Evolutionary conservation across 139 green algal species (phyloP).

Genomic region (Volvox reticuliferus): DNA sequence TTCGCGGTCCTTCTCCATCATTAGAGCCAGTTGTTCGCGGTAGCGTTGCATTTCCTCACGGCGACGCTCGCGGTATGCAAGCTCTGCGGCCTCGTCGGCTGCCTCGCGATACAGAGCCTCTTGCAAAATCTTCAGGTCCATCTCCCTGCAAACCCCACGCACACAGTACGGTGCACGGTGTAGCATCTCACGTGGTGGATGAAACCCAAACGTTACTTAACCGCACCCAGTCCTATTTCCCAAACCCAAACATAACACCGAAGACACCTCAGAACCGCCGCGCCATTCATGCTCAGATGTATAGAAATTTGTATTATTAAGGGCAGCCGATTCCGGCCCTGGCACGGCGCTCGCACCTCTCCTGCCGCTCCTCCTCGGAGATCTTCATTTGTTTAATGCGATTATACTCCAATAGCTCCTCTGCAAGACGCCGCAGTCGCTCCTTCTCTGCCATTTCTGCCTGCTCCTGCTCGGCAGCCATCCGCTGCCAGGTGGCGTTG

Average conservation of each 20-base stretch:
- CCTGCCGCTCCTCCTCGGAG: conserved; percentile 55
- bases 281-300: too few relatives aligned
- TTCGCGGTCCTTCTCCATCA: conserved; percentile 67
- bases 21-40: conserved; percentile 65
- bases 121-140: conserved; percentile 70
- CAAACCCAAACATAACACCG: too few relatives aligned
- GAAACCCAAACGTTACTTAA: too few relatives aligned
- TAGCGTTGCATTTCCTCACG: conserved; percentile 57
- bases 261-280: too few relatives aligned
- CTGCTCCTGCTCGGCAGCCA: conserved; percentile 54
- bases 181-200: too few relatives aligned
- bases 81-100: conserved; percentile 61
- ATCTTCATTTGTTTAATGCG: conserved; percentile 64
- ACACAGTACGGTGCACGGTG: too few relatives aligned
- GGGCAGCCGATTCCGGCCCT: too few relatives aligned
- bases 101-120: conserved; percentile 66
- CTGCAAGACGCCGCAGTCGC: conserved; percentile 56
- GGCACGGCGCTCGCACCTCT: conserved; percentile 51
- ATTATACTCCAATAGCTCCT: conserved; percentile 75
- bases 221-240: too few relatives aligned
- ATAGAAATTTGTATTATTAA: too few relatives aligned
- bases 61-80: conserved; percentile 58
- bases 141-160: conserved; percentile 53
- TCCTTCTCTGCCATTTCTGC: conserved; percentile 57
- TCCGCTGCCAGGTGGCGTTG: conserved; percentile 36